These are phyloP conservation scores for Solanum infundibuliforme DNA, from an alignment of 257 asterid genomes.

Conservation along the genomic window DNA sequence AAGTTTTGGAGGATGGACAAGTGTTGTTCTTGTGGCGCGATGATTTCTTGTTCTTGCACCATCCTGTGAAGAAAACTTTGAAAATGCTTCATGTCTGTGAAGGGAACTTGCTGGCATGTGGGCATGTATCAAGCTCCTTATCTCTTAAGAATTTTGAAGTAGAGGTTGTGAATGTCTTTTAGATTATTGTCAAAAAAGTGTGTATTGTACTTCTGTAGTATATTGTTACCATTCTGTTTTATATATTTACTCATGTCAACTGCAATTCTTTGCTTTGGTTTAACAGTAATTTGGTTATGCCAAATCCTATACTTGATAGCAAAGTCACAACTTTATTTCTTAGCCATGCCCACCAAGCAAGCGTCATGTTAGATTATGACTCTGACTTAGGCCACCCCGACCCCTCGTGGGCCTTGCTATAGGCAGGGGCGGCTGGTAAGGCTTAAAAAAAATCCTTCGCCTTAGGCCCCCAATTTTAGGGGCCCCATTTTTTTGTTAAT, in stretches of 20 bases:
- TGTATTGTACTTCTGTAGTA: not conserved
- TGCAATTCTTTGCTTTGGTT: not conserved
- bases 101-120: not conserved
- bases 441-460: too few species aligned
- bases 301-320: too few species aligned
- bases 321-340: too few species aligned
- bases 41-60: slow-evolving; percentile 2
- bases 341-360: too few species aligned
- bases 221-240: not conserved
- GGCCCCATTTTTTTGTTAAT: too few species aligned
- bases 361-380: too few species aligned
- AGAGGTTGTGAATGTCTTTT: not conserved
- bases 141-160: not conserved
- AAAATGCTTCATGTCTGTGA: not conserved
- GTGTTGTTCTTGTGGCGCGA: slow-evolving; percentile 34
- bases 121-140: not conserved
- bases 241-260: not conserved
- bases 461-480: too few species aligned
- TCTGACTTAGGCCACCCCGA: too few species aligned
- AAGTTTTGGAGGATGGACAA: slow-evolving; percentile 26
- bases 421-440: too few species aligned
- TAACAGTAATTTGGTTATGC: not conserved
- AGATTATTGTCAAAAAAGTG: not conserved
- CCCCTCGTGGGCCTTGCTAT: too few species aligned
- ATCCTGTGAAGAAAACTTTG: not conserved